A percentile compares a stretch with the other conserved stretches of the same genome.
These are phyloP conservation scores for Stenogyne calaminthoides DNA, from an alignment of 305 asterid genomes.

Conservation along the genomic window DNA sequence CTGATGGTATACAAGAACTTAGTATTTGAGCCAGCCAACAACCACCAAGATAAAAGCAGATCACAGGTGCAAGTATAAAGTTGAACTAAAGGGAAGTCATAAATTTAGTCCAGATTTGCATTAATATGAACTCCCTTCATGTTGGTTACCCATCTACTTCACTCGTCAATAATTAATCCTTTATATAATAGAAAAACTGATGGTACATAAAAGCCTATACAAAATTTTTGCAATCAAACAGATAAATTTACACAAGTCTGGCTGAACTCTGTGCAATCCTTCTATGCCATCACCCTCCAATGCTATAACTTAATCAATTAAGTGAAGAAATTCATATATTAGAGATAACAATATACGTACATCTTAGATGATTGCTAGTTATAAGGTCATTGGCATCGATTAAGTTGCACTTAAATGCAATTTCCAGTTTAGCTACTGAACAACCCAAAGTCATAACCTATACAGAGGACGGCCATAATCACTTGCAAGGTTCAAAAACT, in stretches of 20 bases:
- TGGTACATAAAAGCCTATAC: background rate
- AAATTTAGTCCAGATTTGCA: background rate
- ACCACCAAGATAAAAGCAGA: conserved; percentile 4
- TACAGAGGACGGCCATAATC: no score
- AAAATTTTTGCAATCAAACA: background rate
- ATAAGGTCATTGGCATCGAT: background rate
- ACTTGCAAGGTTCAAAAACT: no score
- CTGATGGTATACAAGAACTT: conserved; percentile 26
- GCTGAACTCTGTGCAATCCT: background rate
- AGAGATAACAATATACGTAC: background rate
- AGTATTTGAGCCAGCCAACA: background rate
- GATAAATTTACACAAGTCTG: background rate
- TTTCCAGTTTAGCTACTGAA: background rate
- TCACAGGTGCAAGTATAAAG: background rate
- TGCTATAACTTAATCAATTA: background rate
- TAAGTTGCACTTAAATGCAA: background rate
- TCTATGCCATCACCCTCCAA: background rate
- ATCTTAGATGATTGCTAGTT: background rate
- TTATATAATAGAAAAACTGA: background rate
- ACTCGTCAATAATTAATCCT: background rate
- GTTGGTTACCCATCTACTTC: background rate
- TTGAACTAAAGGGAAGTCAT: background rate
- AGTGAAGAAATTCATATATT: background rate
- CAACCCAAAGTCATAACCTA: background rate
- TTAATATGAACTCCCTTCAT: background rate